A percentile compares a stretch with the other conserved stretches of the same genome.
phyloP scores from a whole-genome alignment of 78 protist species.

The Dictyostelium brefeldianum region DNA sequence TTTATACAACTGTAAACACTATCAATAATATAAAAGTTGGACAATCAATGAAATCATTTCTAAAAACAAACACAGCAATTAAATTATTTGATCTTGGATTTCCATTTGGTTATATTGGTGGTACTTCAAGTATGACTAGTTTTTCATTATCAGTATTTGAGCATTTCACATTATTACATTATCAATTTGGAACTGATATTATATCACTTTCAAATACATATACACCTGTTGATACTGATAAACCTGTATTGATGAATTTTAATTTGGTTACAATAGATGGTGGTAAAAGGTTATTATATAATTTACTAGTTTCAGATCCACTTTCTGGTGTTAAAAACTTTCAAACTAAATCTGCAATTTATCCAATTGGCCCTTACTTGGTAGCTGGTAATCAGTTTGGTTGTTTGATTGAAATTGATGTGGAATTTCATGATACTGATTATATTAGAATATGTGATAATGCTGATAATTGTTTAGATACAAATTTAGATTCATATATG shows the following conservation, averaged over 20 bases:
- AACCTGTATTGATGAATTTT: not conserved
- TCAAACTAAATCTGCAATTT: not conserved
- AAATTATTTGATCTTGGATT: not conserved
- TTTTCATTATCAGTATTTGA: not conserved
- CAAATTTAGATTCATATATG: not conserved
- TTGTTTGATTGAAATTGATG: not conserved
- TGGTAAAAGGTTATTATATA: not conserved
- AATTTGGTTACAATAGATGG: not conserved
- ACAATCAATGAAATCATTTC: too few relatives aligned
- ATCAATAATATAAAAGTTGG: too few relatives aligned
- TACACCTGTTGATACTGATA: not conserved
- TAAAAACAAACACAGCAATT: too few relatives aligned
- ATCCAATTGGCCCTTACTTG: not conserved
- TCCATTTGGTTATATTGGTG: constrained; percentile 13
- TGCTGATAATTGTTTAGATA: not conserved
- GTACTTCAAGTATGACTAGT: not conserved
- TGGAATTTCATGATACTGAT: not conserved
- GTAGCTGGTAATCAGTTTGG: not conserved
- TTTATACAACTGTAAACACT: too few relatives aligned
- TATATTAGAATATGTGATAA: not conserved
- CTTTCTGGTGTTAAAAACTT: not conserved
- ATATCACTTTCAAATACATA: not conserved
- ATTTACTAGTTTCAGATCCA: not conserved
- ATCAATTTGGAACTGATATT: not conserved
- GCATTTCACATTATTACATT: too few relatives aligned